Conservation (phyloP, 257 asterid species). For the Gentiana straminea region DNA sequence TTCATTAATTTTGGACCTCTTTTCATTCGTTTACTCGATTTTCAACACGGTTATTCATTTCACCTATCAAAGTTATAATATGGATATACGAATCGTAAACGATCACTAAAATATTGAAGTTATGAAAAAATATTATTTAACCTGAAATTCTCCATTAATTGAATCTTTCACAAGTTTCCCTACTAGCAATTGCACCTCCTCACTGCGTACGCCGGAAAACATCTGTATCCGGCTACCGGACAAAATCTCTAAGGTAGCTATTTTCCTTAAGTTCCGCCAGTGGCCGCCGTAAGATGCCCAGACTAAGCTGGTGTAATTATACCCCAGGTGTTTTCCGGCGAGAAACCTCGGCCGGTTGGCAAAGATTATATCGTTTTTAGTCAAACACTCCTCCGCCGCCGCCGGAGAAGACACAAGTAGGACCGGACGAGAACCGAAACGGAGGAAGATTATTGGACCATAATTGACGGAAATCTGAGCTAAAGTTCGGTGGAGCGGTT, state of each 20-base stretch:
- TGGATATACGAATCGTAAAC: too few relatives aligned
- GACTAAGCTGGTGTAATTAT: conserved; percentile 35
- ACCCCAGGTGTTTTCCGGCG: conserved; percentile 44
- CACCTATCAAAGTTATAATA: too few relatives aligned
- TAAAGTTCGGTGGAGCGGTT: conserved; percentile 41
- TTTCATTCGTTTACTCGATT: too few relatives aligned
- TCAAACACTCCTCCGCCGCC: conserved; percentile 54
- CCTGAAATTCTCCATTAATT: neutral
- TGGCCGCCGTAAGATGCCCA: conserved; percentile 53
- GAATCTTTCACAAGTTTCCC: conserved; percentile 6
- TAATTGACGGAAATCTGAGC: conserved; percentile 35
- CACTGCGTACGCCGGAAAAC: conserved; percentile 39
- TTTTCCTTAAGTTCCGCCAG: conserved; percentile 52
- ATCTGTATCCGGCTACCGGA: conserved; percentile 42
- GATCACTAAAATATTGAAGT: too few relatives aligned
- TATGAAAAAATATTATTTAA: too few relatives aligned
- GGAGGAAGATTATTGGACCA: conserved; percentile 49
- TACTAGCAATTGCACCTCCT: conserved; percentile 40
- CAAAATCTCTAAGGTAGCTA: conserved; percentile 39
- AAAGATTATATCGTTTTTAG: conserved; percentile 38
- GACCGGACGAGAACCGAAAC: conserved; percentile 54
- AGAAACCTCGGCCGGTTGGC: conserved; percentile 53
- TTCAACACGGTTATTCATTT: too few relatives aligned
- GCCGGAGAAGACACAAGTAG: conserved; percentile 61
- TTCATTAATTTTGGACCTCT: too few relatives aligned